These are phyloP conservation scores for Cladosporium sphaerospermum DNA, from an alignment of 2,329 filamentous ascomycete genomes.

Conservation along the genomic window DNA sequence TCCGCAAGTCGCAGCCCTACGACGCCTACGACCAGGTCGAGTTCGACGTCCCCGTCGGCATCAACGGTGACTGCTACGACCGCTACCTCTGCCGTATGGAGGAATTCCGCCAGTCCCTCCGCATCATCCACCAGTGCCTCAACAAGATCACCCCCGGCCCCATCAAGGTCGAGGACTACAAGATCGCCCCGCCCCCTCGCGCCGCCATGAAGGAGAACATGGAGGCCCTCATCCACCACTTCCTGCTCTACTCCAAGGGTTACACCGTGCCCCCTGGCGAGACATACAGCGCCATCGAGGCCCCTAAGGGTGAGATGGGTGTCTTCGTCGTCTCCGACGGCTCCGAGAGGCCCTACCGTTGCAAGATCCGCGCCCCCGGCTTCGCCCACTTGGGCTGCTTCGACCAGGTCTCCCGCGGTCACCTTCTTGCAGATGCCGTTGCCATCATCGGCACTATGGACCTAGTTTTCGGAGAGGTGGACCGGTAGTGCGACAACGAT, in stretches of 20 bases:
- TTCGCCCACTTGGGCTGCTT: constrained; percentile 94
- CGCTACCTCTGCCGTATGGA: constrained; percentile 99
- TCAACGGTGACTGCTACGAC: constrained; percentile 98
- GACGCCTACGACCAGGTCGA: constrained; percentile 97
- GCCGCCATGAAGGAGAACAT: constrained; percentile 99
- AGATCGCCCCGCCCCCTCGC: constrained; percentile 91
- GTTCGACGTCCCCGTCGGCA: constrained; percentile 93
- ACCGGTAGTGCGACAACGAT: too few relatives aligned
- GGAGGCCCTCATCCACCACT: constrained; percentile 99
- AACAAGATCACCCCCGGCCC: constrained; percentile 98
- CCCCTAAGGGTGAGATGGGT: constrained; percentile 99
- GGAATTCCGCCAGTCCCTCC: constrained; percentile 95
- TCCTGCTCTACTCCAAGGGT: constrained; percentile 96
- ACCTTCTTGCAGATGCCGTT: constrained; percentile 91
- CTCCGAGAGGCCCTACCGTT: constrained; percentile 91
- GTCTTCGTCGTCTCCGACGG: constrained; percentile 95
- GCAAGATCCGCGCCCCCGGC: constrained; percentile 93
- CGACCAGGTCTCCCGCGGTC: constrained; percentile 86
- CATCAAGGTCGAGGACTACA: constrained; percentile 96
- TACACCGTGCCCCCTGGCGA: constrained; percentile 95
- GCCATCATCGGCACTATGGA: constrained; percentile 69
- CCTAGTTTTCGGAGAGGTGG: constrained; percentile 47
- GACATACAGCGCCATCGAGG: constrained; percentile 96
- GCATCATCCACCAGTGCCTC: constrained; percentile 97
- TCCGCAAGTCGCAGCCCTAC: constrained; percentile 94